Percentiles rank a stretch among this genome's conserved stretches.
phyloP scores from a whole-genome alignment of 495 filamentous ascomycete genomes.

The Diplogelasinospora grovesii region DNA sequence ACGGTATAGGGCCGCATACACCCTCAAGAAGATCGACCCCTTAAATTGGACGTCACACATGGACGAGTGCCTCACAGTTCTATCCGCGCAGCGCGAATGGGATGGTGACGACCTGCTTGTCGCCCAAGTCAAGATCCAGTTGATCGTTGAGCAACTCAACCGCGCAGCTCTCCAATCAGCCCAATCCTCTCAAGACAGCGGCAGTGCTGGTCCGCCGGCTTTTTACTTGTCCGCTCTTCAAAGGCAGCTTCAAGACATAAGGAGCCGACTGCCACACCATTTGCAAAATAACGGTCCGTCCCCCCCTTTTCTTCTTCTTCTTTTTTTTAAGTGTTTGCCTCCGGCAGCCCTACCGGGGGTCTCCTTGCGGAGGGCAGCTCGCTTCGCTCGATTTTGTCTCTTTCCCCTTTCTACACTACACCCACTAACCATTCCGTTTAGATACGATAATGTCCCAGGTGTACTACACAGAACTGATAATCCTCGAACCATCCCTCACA shows the following conservation, averaged over 20 bases:
- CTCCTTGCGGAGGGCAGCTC: too few species aligned
- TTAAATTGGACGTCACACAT: slow-evolving; percentile 48
- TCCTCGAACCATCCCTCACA: slow-evolving; percentile 38
- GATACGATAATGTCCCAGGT: slow-evolving; percentile 33
- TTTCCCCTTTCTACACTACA: too few species aligned
- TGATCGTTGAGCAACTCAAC: slow-evolving; percentile 26
- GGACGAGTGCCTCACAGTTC: slow-evolving; percentile 42
- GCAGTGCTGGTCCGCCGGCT: slow-evolving; percentile 22
- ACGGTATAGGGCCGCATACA: slow-evolving; percentile 19
- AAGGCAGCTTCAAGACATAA: slow-evolving; percentile 35
- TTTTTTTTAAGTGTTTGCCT: too few species aligned
- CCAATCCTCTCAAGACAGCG: slow-evolving; percentile 31
- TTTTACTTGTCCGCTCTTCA: slow-evolving; percentile 42
- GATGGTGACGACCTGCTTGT: slow-evolving; percentile 45
- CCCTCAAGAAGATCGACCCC: slow-evolving; percentile 37
- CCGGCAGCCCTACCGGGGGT: too few species aligned
- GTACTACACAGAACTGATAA: slow-evolving; percentile 34
- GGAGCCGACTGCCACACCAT: slow-evolving; percentile 26
- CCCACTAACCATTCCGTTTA: slow-evolving; percentile 9
- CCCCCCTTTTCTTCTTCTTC: neutral
- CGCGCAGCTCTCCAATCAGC: slow-evolving; percentile 16
- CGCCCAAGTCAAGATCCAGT: slow-evolving; percentile 33
- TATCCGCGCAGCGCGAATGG: slow-evolving; percentile 41
- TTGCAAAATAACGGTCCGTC: slow-evolving; percentile 37
- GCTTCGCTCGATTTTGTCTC: too few species aligned